A percentile compares a stretch with the other conserved stretches of the same genome.
Evolutionary conservation across 352 stramenopile genomes (phyloP).

Genomic region (Phytophthora litchii): DNA sequence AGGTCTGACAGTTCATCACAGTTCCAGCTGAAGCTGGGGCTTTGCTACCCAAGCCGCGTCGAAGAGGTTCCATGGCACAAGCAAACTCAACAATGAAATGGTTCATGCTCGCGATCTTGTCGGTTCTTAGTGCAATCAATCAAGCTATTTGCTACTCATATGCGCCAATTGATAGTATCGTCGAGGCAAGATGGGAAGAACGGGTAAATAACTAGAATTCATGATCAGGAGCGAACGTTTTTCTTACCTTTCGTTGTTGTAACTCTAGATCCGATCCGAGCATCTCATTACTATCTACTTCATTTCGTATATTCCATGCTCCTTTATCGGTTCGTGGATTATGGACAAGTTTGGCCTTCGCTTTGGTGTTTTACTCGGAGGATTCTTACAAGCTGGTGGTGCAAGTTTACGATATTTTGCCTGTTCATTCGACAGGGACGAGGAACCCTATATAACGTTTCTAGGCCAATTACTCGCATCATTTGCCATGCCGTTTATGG

Average conservation of each 20-base stretch:
- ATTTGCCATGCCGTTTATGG: slow-evolving; percentile 79
- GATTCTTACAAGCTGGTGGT: slow-evolving; percentile 51
- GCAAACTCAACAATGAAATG: slow-evolving; percentile 40
- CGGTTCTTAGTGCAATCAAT: slow-evolving; percentile 59
- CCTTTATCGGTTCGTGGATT: slow-evolving; percentile 76
- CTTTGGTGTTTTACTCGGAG: slow-evolving; percentile 62
- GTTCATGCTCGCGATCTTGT: slow-evolving; percentile 69
- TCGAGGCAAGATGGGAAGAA: slow-evolving; percentile 54
- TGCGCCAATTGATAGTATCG: slow-evolving; percentile 62
- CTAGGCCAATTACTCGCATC: slow-evolving; percentile 64
- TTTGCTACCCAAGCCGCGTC: background rate
- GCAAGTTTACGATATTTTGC: slow-evolving; percentile 50
- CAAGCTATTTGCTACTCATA: slow-evolving; percentile 80
- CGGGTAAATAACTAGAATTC: slow-evolving; percentile 39
- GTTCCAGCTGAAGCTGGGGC: background rate
- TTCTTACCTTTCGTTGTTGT: background rate
- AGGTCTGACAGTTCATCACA: background rate
- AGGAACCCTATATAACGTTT: slow-evolving; percentile 47
- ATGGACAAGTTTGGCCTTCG: slow-evolving; percentile 73
- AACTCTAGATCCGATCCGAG: slow-evolving; percentile 55
- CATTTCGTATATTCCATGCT: slow-evolving; percentile 76
- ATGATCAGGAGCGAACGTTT: background rate
- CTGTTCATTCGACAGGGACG: slow-evolving; percentile 21
- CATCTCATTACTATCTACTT: slow-evolving; percentile 83
- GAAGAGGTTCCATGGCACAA: background rate